phyloP scores from a whole-genome alignment of 768 basidiomycete species.

The Brasilioporus rufonigricans region DNA sequence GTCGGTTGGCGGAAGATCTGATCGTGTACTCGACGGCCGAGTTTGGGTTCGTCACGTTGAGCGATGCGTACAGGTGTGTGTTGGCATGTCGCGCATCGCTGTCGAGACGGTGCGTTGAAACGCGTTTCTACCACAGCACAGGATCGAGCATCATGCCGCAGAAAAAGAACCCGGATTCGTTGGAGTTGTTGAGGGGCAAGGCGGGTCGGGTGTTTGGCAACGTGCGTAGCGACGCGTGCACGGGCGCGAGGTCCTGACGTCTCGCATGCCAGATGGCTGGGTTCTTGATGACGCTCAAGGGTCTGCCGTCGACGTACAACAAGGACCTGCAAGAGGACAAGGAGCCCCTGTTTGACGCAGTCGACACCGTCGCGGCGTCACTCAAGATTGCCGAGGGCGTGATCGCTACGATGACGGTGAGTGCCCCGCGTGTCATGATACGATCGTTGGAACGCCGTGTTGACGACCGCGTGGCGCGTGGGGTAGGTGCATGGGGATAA shows the following conservation, averaged over 20 bases:
- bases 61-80: conserved; percentile 91
- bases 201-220: conserved; percentile 93
- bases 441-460: not conserved
- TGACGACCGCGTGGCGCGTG: conserved; percentile 27
- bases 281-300: conserved; percentile 96
- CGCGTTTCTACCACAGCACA: conserved; percentile 55
- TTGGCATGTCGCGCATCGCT: not conserved
- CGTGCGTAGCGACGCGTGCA: conserved; percentile 38
- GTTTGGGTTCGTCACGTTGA: conserved; percentile 94
- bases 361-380: conserved; percentile 85
- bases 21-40: conserved; percentile 97
- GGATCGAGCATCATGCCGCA: conserved; percentile 99
- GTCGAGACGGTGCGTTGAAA: not conserved
- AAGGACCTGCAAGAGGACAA: conserved; percentile 99
- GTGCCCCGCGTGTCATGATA: conserved; percentile 19
- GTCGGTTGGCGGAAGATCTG: conserved; percentile 92
- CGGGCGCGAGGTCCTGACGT: not conserved
- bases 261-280: conserved; percentile 76
- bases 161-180: conserved; percentile 97
- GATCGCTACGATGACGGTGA: conserved; percentile 81
- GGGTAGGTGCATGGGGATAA: conserved; percentile 86
- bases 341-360: conserved; percentile 92
- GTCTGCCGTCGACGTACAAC: conserved; percentile 97
- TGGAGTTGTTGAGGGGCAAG: conserved; percentile 94
- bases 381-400: conserved; percentile 95